Evolutionary conservation across 768 basidiomycete species (phyloP), one percentile per base, ranked within the genome.

Genomic region (Termitomyces sp.): DNA sequence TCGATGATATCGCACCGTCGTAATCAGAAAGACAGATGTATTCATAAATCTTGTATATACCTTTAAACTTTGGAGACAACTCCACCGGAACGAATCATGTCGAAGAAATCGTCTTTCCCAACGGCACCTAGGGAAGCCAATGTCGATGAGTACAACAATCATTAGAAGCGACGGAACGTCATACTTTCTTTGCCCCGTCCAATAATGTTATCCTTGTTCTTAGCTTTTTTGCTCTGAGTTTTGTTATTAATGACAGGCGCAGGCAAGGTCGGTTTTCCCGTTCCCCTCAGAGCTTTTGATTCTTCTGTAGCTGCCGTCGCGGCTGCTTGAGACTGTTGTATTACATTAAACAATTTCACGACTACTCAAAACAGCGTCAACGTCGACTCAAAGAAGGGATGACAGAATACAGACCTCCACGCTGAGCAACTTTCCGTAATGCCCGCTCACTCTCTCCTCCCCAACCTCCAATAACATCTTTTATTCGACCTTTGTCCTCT

Each of bases 401-500:
- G 3, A 6, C 5, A 21, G 31, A 58, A 44, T 40, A 63, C 81
- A 50, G 68, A 89, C 89, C 89, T 71, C 89, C 89, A 68, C 89
- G 76, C 73, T 87, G 97, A 61, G 86, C 96, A 70, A 81, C 91
- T 77, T 88, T 98, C 68, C 80, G 83, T 65, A 85, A 75, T 57
- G 79, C 86, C 70, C 82, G 81, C 74, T 86, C 92, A 70, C 81
- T 83, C 70, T 90, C 89, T 12, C 81, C 87, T 31, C 89, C 94
- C 94, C 94, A 97, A 42, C 92, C 93, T 56, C 86, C 91, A 67
- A 89, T 91, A 15, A 84, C 82, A 67, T 88, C 86, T 41, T 73
- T 79, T 61, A 88, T 78, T 55, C 83, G 74, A 12, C 82, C 82
- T 60, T 75, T 83, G 60, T 89, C 88, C 60, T 89, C 87, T 61